Evolutionary conservation across 2,329 filamentous ascomycete genomes (phyloP).

Genomic region (Ceratocystis huliohia): DNA sequence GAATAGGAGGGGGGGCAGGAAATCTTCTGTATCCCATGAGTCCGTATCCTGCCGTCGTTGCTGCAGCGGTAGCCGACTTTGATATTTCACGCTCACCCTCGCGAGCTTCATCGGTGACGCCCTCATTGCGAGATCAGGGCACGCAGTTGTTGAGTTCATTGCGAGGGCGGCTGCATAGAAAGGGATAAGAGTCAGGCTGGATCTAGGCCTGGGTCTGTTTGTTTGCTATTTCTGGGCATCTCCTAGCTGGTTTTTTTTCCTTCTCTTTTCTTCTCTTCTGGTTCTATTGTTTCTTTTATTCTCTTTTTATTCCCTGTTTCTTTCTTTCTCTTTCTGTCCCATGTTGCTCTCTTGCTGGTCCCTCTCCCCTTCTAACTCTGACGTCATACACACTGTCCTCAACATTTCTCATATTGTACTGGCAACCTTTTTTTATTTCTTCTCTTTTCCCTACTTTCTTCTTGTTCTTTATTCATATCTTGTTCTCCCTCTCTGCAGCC

Average conservation of each 20-base stretch:
- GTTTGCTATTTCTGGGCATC: background rate
- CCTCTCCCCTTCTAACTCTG: slow-evolving; percentile 16
- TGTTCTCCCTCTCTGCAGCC: slow-evolving; percentile 23
- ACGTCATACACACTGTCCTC: background rate
- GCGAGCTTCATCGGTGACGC: slow-evolving; percentile 8
- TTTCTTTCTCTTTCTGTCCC: slow-evolving; percentile 14
- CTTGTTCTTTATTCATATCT: slow-evolving; percentile 22
- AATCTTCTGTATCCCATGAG: background rate
- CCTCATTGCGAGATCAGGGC: slow-evolving; percentile 13
- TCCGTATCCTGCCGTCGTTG: background rate
- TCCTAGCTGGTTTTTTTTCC: background rate
- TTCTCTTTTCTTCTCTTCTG: background rate
- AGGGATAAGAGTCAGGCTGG: background rate
- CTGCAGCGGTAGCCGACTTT: background rate
- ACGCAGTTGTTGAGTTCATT: slow-evolving; percentile 14
- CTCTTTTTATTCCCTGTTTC: background rate
- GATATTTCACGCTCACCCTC: background rate
- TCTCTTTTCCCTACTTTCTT: slow-evolving; percentile 27
- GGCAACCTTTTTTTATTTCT: slow-evolving; percentile 24
- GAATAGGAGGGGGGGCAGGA: background rate
- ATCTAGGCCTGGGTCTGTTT: background rate
- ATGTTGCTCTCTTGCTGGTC: slow-evolving; percentile 24
- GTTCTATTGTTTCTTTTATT: background rate
- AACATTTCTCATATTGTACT: slow-evolving; percentile 23
- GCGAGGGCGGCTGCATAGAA: slow-evolving; percentile 13